These are phyloP conservation scores for Scheffersomyces quercinus DNA, from an alignment of 1,139 yeast species.

Conservation along the genomic window DNA sequence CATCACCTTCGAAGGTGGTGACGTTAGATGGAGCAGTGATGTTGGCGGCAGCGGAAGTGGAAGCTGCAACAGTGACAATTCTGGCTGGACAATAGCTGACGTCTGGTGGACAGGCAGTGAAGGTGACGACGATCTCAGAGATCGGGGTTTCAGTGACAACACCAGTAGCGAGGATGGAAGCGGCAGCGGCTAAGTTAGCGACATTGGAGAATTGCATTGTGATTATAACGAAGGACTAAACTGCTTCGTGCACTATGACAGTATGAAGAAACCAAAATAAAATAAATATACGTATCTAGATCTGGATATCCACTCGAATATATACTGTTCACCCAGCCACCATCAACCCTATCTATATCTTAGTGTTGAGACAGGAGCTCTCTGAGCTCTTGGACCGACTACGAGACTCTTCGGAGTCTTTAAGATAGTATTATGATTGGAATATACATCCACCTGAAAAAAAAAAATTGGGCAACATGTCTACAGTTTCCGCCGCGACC, in stretches of 20 bases:
- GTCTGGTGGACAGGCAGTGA: conserved; percentile 43
- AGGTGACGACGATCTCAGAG: conserved; percentile 36
- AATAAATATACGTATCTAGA: conserved; percentile 2
- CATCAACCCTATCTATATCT: too few species aligned
- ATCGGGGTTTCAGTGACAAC: conserved; percentile 34
- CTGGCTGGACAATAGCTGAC: conserved; percentile 45
- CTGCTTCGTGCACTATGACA: conserved; percentile 13
- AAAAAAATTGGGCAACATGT: too few species aligned
- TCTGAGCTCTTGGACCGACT: too few species aligned
- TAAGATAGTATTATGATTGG: too few species aligned
- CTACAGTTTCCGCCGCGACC: background rate
- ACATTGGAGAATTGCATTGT: conserved; percentile 49
- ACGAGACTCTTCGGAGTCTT: too few species aligned
- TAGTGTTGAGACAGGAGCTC: too few species aligned
- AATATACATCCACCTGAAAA: too few species aligned
- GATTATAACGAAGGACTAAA: conserved; percentile 31
- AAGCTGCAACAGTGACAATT: conserved; percentile 17
- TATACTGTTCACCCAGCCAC: too few species aligned
- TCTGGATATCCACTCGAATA: too few species aligned
- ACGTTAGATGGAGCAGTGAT: conserved; percentile 32
- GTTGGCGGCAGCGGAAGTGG: conserved; percentile 19
- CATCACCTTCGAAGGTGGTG: conserved; percentile 39
- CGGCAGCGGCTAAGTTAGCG: conserved; percentile 47
- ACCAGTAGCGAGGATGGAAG: conserved; percentile 36
- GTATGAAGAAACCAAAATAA: conserved; percentile 8